A percentile compares a stretch with the other conserved stretches of the same genome.
Conservation (phyloP, 768 basidiomycete genomes). For the Rossbeevera mucosa region DNA sequence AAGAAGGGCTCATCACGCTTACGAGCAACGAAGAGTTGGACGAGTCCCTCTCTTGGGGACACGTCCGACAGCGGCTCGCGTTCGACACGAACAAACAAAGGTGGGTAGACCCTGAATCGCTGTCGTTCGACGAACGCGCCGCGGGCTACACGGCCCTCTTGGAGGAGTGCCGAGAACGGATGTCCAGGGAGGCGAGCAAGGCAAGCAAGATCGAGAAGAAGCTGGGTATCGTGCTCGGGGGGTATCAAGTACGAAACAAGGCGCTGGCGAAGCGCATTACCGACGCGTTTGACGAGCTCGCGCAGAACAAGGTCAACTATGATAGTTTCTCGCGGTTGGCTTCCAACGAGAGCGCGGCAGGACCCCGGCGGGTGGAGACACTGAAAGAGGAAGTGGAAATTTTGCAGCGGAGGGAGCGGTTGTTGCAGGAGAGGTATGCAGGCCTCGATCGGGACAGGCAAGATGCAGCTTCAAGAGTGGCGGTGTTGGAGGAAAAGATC, state of each 20-base stretch:
- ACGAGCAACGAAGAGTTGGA: slow-evolving; percentile 59
- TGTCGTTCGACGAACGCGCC: slow-evolving; percentile 57
- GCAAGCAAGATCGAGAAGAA: slow-evolving; percentile 89
- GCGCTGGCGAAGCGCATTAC: slow-evolving; percentile 59
- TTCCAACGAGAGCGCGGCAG: slow-evolving; percentile 66
- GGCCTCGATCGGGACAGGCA: slow-evolving; percentile 71
- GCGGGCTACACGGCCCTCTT: slow-evolving; percentile 62
- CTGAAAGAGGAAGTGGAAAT: slow-evolving; percentile 84
- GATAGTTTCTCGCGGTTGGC: slow-evolving; percentile 76
- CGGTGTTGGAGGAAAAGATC: slow-evolving; percentile 74
- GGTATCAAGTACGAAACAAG: slow-evolving; percentile 76
- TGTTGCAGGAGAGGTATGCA: slow-evolving; percentile 79
- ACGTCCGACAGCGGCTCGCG: slow-evolving; percentile 53
- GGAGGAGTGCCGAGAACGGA: slow-evolving; percentile 57
- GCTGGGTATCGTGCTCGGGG: slow-evolving; percentile 80
- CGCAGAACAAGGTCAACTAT: slow-evolving; percentile 61
- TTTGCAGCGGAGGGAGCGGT: slow-evolving; percentile 70
- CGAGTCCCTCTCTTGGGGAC: slow-evolving; percentile 68
- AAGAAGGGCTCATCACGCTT: slow-evolving; percentile 65
- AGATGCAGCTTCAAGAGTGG: slow-evolving; percentile 55
- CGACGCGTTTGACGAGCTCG: slow-evolving; percentile 67
- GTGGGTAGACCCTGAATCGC: slow-evolving; percentile 63
- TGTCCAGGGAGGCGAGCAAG: slow-evolving; percentile 78
- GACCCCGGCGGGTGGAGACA: slow-evolving; percentile 71
- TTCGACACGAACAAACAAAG: slow-evolving; percentile 51